Evolutionary conservation across 129 eudicot species (phyloP), one percentile per base, ranked within the genome.

Genomic region (Flaveria brownii): DNA sequence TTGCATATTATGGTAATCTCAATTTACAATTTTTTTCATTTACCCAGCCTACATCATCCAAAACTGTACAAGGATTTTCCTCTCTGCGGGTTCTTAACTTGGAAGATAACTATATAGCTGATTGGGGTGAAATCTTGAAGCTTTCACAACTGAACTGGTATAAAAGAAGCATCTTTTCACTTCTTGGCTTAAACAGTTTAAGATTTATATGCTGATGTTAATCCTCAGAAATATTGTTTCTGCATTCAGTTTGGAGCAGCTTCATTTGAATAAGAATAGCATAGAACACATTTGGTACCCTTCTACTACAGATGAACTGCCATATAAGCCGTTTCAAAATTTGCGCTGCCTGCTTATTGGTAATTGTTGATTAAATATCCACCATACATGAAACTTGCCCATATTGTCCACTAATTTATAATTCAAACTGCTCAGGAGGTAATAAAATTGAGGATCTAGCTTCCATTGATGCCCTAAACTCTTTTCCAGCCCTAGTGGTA

Each of bases 61-160:
- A 49, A 25, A 41, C 47, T 74, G 96, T 91, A 63, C 90, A 88
- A 87, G 98, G 98, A 71, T 94, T 94, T 84, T 74, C 76, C 78
- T 79, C 75, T 78, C 76, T 94, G 45, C 85, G 88, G 8, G 77
- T 88, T 84, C 91, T 94, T 71, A 89, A 94, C 82, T 81, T 94
- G 85, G 98, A 94, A 69, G 91, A 94, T 28, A 94, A 94, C 77
- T 75, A 70, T 55, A 77, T 94, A 79, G 76, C 86, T 61, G 86
- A 85, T 75, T 94, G 98, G 98, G 82, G 82, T 82, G 98, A 94
- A 86, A 84, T 94, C 28, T 13, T 85, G 87, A 94, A 87, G 82
- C 90, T 94, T 70, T 87, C 97, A 23, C 88, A 84, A 66, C 80
- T 94, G 70, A 75, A 56, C 74, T 82, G 97, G 98, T 94, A 88